phyloP scores from a whole-genome alignment of 2,329 filamentous ascomycete genomes.

The Botrytis tulipae region DNA sequence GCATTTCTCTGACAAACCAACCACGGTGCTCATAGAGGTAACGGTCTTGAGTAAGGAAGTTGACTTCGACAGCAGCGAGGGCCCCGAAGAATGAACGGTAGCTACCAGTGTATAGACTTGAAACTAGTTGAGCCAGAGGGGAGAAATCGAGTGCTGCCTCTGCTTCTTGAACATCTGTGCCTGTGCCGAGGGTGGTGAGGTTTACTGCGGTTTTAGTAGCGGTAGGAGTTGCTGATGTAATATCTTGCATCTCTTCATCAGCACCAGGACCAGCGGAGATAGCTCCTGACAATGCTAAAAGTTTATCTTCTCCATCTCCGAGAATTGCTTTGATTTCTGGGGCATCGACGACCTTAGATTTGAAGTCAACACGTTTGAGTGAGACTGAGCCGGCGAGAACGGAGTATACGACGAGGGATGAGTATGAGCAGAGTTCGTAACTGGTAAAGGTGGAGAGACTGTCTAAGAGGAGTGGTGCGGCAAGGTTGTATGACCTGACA shows the following conservation, averaged over 20 bases:
- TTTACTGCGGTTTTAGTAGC: constrained; percentile 75
- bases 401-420: constrained; percentile 88
- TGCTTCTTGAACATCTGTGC: constrained; percentile 69
- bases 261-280: constrained; percentile 78
- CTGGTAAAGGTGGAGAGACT: constrained; percentile 97
- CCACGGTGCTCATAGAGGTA: constrained; percentile 93
- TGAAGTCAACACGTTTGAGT: constrained; percentile 96
- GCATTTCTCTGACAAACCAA: constrained; percentile 99
- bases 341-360: constrained; percentile 96
- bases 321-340: constrained; percentile 98
- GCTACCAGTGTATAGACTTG: constrained; percentile 87
- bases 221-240: constrained; percentile 50
- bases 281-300: constrained; percentile 76
- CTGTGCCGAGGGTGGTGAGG: constrained; percentile 74
- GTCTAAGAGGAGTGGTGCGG: constrained; percentile 90
- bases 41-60: constrained; percentile 89
- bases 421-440: constrained; percentile 98
- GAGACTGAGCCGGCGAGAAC: constrained; percentile 93
- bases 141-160: constrained; percentile 87
- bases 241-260: constrained; percentile 73
- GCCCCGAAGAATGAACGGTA: constrained; percentile 94
- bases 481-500: constrained; percentile 83
- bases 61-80: constrained; percentile 85
- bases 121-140: constrained; percentile 81
- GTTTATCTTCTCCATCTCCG: constrained; percentile 82